Conservation (phyloP, 306 rosid species). For the Phaseolus lunatus region DNA sequence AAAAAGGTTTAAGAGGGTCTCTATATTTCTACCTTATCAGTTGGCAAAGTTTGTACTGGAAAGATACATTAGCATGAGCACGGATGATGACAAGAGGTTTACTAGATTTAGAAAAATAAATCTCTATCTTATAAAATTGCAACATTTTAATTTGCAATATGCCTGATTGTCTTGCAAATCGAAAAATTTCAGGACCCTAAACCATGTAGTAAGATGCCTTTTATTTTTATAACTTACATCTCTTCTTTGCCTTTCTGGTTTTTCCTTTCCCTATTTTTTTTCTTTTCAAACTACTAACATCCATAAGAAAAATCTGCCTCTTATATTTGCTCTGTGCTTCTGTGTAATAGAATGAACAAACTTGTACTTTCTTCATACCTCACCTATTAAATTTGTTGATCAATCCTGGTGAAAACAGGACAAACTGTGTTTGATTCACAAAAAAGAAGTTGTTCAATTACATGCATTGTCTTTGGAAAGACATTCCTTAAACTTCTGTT, state of each 20-base stretch:
- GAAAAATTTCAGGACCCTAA: slow-evolving; percentile 7
- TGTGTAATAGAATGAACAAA: not conserved
- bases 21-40: slow-evolving; percentile 4
- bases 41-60: not conserved
- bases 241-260: slow-evolving; percentile 16
- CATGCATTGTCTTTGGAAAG: slow-evolving; percentile 10
- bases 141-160: slow-evolving; percentile 26
- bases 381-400: not conserved
- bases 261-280: not conserved
- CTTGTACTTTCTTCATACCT: not conserved
- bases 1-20: slow-evolving; percentile 1
- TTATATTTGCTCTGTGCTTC: not conserved
- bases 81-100: slow-evolving; percentile 7
- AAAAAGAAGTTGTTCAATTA: not conserved
- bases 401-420: not conserved
- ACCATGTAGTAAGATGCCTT: not conserved
- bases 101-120: slow-evolving; percentile 2
- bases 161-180: not conserved
- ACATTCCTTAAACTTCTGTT: not conserved
- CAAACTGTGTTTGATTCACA: not conserved
- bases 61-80: not conserved
- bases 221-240: slow-evolving; percentile 21
- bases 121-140: slow-evolving; percentile 9
- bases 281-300: slow-evolving; percentile 4
- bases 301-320: not conserved